Base-by-base conservation (phyloP, 176 grass and related monocot species). In the Rhynchospora breviuscula region DNA sequence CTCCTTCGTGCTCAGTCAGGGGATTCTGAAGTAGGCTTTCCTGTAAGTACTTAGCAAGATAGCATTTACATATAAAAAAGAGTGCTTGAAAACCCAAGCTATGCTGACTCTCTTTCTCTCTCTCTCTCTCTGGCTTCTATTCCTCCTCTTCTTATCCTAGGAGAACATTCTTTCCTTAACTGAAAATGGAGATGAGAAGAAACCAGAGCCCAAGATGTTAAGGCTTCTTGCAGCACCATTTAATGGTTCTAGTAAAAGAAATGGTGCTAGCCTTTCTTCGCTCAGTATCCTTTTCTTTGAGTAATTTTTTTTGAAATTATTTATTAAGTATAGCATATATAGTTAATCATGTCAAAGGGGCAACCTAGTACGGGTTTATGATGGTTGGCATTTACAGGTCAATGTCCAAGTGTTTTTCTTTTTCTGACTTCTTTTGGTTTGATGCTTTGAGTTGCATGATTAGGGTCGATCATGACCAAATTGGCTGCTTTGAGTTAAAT, bases 111-210 rank as follows among this genome's bases (percentile, higher is more conserved):
- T 81, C 35, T 40, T 2, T 40, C 1, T 40, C n/a, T 52, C 18
- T 80, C 90, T 79, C 70, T 81, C 35, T 40, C 35, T 40, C 1
- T 40, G 35, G 35, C 3, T 40, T 40, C 35, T 40, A 40, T 40
- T 40, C 2, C 69, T 84, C 11, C 71, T 88, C 43, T 83, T 85
- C 18, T 85, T 85, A 17, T 95, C 67, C 53, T 81, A 98, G 95
- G 89, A 90, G 67, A 86, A 90, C 46, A 88, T 98, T 83, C 88
- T 98, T 86, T 63, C 89, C 49, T 89, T 91, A 69, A 90, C 87
- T 81, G 95, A 90, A 87, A 81, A 86, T 88, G 58, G 76, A 72
- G 90, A 88, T 75, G 90, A 81, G 44, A 88, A 79, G 60, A 88
- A 83, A 84, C 54, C 87, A 86, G 95, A 94, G 73, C 46, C 85